These are phyloP conservation scores for Pyrenochaeta sp. DNA, from an alignment of 2,329 filamentous ascomycete genomes.

Conservation along the genomic window DNA sequence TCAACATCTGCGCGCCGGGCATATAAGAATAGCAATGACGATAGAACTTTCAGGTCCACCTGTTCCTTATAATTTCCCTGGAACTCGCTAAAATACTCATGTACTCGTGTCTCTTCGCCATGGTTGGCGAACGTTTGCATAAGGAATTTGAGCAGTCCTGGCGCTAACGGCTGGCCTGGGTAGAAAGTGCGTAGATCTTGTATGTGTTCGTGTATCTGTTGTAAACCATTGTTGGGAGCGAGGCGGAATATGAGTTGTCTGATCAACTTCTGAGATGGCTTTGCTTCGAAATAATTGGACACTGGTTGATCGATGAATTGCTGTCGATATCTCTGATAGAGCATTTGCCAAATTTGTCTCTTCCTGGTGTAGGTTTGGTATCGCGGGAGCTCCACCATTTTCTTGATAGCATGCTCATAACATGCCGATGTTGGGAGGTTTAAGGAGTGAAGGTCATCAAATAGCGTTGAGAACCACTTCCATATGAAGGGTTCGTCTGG, in stretches of 20 bases:
- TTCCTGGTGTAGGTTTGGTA: constrained; percentile 39
- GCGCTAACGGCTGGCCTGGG: constrained; percentile 23
- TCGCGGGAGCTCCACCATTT: constrained; percentile 36
- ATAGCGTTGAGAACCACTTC: constrained; percentile 35
- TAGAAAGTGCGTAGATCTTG: constrained; percentile 40
- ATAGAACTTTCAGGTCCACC: constrained; percentile 24
- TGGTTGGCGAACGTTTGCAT: constrained; percentile 42
- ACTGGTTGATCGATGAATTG: constrained; percentile 22
- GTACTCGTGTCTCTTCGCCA: constrained; percentile 45
- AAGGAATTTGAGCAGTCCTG: constrained; percentile 30
- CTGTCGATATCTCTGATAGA: constrained; percentile 38
- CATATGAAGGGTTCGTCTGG: constrained; percentile 38
- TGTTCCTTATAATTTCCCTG: constrained; percentile 8
- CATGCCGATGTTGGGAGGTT: constrained; percentile 25
- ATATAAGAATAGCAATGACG: constrained; percentile 71
- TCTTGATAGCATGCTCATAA: constrained; percentile 39
- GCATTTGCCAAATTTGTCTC: constrained; percentile 32
- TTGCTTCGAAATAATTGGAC: constrained; percentile 3
- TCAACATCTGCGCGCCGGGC: constrained; percentile 72
- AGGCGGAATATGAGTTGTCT: constrained; percentile 32
- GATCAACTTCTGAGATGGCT: constrained; percentile 33
- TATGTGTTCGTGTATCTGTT: constrained; percentile 29
- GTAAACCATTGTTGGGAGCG: constrained; percentile 23
- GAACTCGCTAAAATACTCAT: constrained; percentile 44
- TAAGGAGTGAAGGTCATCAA: constrained; percentile 29